A percentile compares a stretch with the other conserved stretches of the same genome.
These are phyloP conservation scores for Boletellus ananas DNA, from an alignment of 768 basidiomycete species.

Conservation along the genomic window DNA sequence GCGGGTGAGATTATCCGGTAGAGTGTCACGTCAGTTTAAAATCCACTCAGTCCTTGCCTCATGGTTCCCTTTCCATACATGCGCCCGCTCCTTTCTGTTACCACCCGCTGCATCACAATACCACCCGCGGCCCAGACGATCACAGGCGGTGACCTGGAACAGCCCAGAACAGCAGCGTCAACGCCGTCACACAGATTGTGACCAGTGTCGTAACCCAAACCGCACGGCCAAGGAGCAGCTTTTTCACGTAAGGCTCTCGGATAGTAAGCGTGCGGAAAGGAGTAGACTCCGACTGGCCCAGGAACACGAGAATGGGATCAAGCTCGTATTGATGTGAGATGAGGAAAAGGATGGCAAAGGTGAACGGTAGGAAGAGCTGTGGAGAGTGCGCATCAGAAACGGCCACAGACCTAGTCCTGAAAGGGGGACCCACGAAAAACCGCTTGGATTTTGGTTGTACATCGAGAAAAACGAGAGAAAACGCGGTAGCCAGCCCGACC, in stretches of 20 bases:
- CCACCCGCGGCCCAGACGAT: conserved; percentile 1
- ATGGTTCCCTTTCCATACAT: conserved; percentile 6
- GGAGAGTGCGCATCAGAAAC: conserved; percentile 2
- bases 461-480: conserved; percentile 92
- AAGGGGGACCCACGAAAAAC: conserved; percentile 76
- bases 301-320: conserved; percentile 91
- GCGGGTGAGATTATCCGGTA: conserved; percentile 19
- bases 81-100: conserved; percentile 5
- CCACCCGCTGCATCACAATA: conserved; percentile 5
- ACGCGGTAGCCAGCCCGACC: conserved; percentile 90
- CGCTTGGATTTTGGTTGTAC: conserved; percentile 88
- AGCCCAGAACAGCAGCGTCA: conserved; percentile 93
- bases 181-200: conserved; percentile 65
- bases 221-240: conserved; percentile 83
- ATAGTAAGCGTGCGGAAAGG: conserved; percentile 93
- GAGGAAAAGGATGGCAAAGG: conserved; percentile 84
- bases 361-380: conserved; percentile 93
- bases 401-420: neutral
- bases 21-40: conserved; percentile 15
- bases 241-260: conserved; percentile 91
- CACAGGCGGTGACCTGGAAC: conserved; percentile 91
- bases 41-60: conserved; percentile 14
- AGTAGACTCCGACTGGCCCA: conserved; percentile 93
- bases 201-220: conserved; percentile 88
- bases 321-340: conserved; percentile 97